These are phyloP conservation scores for Orbilia blumenaviensis DNA, from an alignment of 2,329 filamentous ascomycete species.

Conservation along the genomic window DNA sequence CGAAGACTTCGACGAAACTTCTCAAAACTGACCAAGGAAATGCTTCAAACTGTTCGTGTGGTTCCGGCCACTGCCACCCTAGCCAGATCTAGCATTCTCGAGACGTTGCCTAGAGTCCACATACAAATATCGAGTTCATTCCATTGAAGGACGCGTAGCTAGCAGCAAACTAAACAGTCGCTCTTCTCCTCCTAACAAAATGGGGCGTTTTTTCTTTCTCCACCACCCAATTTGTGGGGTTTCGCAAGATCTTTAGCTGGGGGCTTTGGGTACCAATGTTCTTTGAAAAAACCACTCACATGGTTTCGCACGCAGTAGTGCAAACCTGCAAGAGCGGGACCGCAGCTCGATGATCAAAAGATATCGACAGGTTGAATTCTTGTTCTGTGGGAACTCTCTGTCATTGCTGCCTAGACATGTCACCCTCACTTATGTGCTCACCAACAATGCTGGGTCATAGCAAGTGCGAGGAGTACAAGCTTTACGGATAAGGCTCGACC, in stretches of 20 bases:
- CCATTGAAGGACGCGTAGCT: no score
- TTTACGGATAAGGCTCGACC: conserved; percentile 9
- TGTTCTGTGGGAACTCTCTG: conserved; percentile 11
- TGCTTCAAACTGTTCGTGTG: background rate
- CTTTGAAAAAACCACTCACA: conserved; percentile 34
- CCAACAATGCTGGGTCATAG: background rate
- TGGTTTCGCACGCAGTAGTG: background rate
- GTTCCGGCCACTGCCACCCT: background rate
- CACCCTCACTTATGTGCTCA: conserved; percentile 12
- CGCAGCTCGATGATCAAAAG: conserved; percentile 27
- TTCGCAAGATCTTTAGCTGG: no score
- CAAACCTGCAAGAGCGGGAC: background rate
- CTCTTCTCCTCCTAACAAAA: no score
- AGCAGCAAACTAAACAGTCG: no score
- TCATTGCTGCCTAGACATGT: conserved; percentile 47
- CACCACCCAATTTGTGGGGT: conserved; percentile 37
- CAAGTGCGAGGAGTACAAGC: background rate
- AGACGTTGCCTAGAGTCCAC: background rate
- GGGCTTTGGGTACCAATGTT: conserved; percentile 13
- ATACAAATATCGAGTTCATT: conserved; percentile 9
- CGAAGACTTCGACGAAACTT: conserved; percentile 7
- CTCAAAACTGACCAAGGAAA: conserved; percentile 35
- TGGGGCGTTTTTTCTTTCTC: no score
- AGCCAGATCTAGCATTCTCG: background rate
- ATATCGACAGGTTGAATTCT: conserved; percentile 23